phyloP scores from a whole-genome alignment of 176 grass and related monocot species.

The Poa pratensis region DNA sequence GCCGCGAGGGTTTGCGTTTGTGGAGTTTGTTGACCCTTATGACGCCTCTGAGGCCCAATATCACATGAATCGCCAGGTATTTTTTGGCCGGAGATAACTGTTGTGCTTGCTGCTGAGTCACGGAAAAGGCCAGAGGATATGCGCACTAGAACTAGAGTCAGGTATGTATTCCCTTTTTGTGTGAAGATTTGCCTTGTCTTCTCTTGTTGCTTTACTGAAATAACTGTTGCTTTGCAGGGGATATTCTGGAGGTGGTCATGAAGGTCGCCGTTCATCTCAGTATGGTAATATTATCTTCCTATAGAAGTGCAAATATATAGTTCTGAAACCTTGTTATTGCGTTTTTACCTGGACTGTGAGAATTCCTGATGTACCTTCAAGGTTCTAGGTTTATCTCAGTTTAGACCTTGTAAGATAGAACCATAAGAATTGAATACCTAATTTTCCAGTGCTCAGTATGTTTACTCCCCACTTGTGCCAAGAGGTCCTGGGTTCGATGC shows the following conservation, averaged over 20 bases:
- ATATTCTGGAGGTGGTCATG: slow-evolving; percentile 64
- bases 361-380: background rate
- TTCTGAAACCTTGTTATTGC: background rate
- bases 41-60: slow-evolving; percentile 96
- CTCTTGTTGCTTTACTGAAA: slow-evolving; percentile 32
- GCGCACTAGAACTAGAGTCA: slow-evolving; percentile 66
- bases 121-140: slow-evolving; percentile 96
- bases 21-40: slow-evolving; percentile 87
- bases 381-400: background rate
- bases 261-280: slow-evolving; percentile 72
- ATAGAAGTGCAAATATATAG: slow-evolving; percentile 14
- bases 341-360: background rate
- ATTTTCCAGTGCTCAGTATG: background rate
- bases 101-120: slow-evolving; percentile 91
- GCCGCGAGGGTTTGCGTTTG: slow-evolving; percentile 90
- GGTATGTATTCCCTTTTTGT: slow-evolving; percentile 44
- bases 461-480: background rate
- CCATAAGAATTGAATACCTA: background rate
- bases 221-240: slow-evolving; percentile 61
- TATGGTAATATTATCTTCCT: slow-evolving; percentile 56
- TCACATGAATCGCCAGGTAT: slow-evolving; percentile 96
- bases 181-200: slow-evolving; percentile 22
- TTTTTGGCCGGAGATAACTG: slow-evolving; percentile 92
- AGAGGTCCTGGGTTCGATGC: too few species aligned
- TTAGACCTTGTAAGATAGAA: slow-evolving; percentile 3